Evolutionary conservation across 495 filamentous ascomycete species (phyloP).

Genomic region (Xylaria grammica): DNA sequence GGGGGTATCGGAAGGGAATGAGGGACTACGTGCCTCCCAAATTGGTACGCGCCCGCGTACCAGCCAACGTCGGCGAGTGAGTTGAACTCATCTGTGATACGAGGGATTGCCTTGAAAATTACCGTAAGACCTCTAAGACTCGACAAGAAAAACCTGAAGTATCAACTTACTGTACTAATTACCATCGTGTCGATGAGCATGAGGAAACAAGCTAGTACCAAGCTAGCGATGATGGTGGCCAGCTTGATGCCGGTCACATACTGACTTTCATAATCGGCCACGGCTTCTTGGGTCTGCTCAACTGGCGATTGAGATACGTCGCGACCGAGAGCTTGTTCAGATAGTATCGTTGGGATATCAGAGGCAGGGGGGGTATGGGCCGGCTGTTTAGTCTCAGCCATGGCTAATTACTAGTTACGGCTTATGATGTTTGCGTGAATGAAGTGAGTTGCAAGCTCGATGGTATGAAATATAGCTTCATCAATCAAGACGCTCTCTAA

Average conservation of each 20-base stretch:
- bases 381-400: no score
- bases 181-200: constrained; percentile 57
- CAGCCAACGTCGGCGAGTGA: constrained; percentile 56
- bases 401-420: no score
- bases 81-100: constrained; percentile 49
- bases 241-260: constrained; percentile 27
- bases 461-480: no score
- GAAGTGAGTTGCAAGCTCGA: no score
- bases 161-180: constrained; percentile 43
- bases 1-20: not conserved
- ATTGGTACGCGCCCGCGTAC: constrained; percentile 51
- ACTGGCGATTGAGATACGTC: no score
- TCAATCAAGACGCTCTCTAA: no score
- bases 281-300: no score
- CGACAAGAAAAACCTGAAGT: not conserved
- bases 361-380: no score
- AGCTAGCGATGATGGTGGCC: constrained; percentile 19
- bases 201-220: constrained; percentile 49
- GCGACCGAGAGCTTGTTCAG: no score
- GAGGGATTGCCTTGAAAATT: constrained; percentile 32
- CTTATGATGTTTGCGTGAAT: no score
- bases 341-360: no score
- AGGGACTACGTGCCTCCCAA: constrained; percentile 27
- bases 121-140: not conserved
- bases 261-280: not conserved